A percentile compares a stretch with the other conserved stretches of the same genome.
These are phyloP conservation scores for Pythium rishiriense DNA, from an alignment of 352 stramenopile genomes.

Conservation along the genomic window DNA sequence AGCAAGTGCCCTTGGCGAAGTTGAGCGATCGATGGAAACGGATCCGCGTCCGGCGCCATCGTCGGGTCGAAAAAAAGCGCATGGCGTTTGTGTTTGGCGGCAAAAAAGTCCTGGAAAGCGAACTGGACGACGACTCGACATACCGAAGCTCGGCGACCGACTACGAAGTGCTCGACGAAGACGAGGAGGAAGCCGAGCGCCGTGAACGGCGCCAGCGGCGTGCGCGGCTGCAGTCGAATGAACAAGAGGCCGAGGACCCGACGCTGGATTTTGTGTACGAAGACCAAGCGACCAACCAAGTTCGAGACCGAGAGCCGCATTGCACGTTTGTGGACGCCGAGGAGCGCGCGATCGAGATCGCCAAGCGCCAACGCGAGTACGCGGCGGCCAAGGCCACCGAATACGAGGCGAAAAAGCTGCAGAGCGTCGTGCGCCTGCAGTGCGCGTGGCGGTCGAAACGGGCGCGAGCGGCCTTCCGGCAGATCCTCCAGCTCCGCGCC, in stretches of 20 bases:
- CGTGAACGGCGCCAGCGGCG: not conserved
- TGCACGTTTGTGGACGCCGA: constrained; percentile 30
- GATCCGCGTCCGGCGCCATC: constrained; percentile 47
- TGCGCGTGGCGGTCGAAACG: constrained; percentile 76
- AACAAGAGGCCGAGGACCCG: constrained; percentile 24
- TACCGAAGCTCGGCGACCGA: constrained; percentile 11
- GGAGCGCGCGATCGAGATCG: constrained; percentile 40
- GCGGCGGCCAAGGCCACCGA: constrained; percentile 30
- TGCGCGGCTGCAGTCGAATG: constrained; percentile 27
- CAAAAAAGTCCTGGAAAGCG: constrained; percentile 18
- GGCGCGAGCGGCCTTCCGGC: constrained; percentile 53
- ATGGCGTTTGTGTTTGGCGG: constrained; percentile 53
- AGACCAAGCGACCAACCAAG: constrained; percentile 48
- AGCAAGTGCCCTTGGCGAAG: constrained; percentile 57
- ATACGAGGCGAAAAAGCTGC: constrained; percentile 50
- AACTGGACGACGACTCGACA: constrained; percentile 13
- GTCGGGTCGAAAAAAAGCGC: constrained; percentile 33
- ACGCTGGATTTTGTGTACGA: constrained; percentile 54
- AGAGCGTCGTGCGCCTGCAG: constrained; percentile 65
- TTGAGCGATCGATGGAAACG: constrained; percentile 62
- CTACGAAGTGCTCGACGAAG: constrained; percentile 25
- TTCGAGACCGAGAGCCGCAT: constrained; percentile 36
- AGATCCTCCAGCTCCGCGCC: constrained; percentile 52
- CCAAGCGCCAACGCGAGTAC: constrained; percentile 40
- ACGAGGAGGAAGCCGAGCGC: constrained; percentile 13